A percentile compares a stretch with the other conserved stretches of the same genome.
phyloP scores from a whole-genome alignment of 768 basidiomycete species.

The Boletellus emodensis region DNA sequence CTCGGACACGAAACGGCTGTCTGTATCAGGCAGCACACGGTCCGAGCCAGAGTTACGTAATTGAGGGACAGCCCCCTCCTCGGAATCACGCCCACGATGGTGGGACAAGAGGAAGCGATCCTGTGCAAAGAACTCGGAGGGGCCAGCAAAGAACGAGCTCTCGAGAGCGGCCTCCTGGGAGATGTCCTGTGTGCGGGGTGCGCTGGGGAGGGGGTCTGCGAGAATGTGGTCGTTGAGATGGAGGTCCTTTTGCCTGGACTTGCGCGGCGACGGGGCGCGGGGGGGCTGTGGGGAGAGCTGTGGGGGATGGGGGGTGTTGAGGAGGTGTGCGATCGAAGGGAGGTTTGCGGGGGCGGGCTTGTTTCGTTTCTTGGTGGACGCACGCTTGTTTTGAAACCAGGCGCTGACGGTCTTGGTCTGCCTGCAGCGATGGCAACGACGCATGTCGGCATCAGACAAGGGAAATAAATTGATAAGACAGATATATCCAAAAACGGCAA shows the following conservation, averaged over 20 bases:
- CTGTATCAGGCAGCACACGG: conserved; percentile 48
- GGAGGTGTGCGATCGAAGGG: conserved; percentile 37
- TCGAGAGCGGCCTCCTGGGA: conserved; percentile 22
- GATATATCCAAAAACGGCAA: conserved; percentile 29
- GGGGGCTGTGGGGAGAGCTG: conserved; percentile 22
- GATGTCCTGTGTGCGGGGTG: conserved; percentile 5
- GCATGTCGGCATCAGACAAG: conserved; percentile 8
- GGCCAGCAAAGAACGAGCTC: conserved; percentile 31
- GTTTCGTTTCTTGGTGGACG: conserved; percentile 72
- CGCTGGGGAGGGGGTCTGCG: conserved; percentile 14
- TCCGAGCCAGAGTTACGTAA: conserved; percentile 43
- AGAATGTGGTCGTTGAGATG: conserved; percentile 28
- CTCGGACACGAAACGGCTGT: conserved; percentile 51
- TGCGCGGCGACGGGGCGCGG: conserved; percentile 24
- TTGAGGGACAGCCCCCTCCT: conserved; percentile 18
- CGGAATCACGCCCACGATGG: conserved; percentile 30
- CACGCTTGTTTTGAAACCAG: conserved; percentile 86
- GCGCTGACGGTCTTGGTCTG: conserved; percentile 83
- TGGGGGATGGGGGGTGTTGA: conserved; percentile 32
- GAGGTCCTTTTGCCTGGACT: conserved; percentile 30
- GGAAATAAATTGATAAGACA: conserved; percentile 19
- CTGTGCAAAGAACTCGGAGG: conserved; percentile 28
- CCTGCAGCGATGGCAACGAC: conserved; percentile 39
- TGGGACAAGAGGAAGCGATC: conserved; percentile 33
- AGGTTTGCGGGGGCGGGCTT: conserved; percentile 36